These are phyloP conservation scores for Chlorella variabilis DNA, from an alignment of 163 green algal species.

Conservation along the genomic window DNA sequence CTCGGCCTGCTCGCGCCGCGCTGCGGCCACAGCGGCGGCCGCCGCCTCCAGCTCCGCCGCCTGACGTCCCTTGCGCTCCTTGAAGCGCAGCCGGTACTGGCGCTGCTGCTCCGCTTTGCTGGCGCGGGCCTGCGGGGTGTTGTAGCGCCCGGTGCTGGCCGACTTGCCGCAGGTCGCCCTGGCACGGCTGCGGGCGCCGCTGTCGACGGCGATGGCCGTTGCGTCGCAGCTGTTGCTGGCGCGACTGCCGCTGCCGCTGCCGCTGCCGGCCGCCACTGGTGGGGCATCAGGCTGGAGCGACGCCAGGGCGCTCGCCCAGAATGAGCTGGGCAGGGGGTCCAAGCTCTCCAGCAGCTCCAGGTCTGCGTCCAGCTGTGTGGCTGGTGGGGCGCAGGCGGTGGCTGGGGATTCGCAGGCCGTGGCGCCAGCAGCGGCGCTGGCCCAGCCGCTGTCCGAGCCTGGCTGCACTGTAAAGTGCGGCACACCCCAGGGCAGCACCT, in stretches of 20 bases:
- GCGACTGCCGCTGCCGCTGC: neutral
- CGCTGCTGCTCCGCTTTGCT: constrained; percentile 5
- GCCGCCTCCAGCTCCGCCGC: neutral
- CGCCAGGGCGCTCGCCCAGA: no score
- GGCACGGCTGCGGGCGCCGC: neutral
- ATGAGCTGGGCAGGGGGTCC: no score
- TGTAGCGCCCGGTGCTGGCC: neutral
- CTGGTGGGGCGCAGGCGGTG: no score
- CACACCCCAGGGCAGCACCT: no score
- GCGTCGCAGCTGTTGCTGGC: neutral
- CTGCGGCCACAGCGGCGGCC: neutral
- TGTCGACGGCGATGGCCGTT: neutral
- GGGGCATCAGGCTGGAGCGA: no score
- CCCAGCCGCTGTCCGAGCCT: no score
- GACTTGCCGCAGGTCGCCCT: neutral
- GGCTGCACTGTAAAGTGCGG: no score
- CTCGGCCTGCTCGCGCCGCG: neutral
- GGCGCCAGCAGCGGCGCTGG: no score
- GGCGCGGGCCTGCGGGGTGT: neutral
- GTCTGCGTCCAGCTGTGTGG: no score
- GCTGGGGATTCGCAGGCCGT: no score
- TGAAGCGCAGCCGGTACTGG: neutral
- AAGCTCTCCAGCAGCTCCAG: no score
- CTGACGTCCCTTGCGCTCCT: neutral
- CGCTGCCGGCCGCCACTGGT: neutral